A percentile compares a stretch with the other conserved stretches of the same genome.
Evolutionary conservation across 495 filamentous ascomycete genomes (phyloP).

Genomic region (Neurospora sp.): DNA sequence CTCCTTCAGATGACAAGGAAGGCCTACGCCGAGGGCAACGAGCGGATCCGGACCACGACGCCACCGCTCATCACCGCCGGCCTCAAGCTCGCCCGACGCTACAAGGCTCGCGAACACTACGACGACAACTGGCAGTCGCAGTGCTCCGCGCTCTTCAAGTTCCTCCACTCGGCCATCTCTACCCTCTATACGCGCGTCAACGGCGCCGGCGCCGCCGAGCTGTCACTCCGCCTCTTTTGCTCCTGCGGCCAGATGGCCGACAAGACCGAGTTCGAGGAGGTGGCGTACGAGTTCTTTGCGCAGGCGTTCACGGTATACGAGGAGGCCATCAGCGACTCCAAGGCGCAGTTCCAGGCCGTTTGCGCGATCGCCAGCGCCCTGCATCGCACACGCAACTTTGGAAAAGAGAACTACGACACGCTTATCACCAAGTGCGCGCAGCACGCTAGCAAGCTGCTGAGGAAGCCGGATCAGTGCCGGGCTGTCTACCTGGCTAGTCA

Average conservation of each 20-base stretch:
- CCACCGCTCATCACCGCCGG: constrained; percentile 86
- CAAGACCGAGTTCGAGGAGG: constrained; percentile 85
- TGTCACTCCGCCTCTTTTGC: constrained; percentile 79
- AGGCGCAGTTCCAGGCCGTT: constrained; percentile 95
- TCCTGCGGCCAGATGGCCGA: constrained; percentile 89
- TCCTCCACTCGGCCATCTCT: constrained; percentile 79
- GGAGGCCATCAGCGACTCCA: constrained; percentile 86
- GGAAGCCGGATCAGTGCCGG: constrained; percentile 95
- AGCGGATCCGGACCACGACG: constrained; percentile 89
- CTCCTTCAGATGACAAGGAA: constrained; percentile 83
- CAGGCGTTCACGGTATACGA: constrained; percentile 98
- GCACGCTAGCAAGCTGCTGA: constrained; percentile 92
- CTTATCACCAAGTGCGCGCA: constrained; percentile 95
- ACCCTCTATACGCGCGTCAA: constrained; percentile 83
- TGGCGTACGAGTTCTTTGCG: constrained; percentile 96
- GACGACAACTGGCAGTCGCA: constrained; percentile 92
- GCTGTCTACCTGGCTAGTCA: constrained; percentile 95
- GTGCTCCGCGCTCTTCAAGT: constrained; percentile 82
- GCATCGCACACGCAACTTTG: constrained; percentile 76
- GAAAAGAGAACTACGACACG: constrained; percentile 95
- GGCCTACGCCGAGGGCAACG: constrained; percentile 84
- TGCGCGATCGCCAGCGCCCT: constrained; percentile 87
- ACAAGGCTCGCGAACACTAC: constrained; percentile 86
- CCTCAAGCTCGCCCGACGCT: constrained; percentile 78
- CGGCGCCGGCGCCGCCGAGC: constrained; percentile 64